These are phyloP conservation scores for Venturia nashicola DNA, from an alignment of 2,329 filamentous ascomycete genomes.

Conservation along the genomic window DNA sequence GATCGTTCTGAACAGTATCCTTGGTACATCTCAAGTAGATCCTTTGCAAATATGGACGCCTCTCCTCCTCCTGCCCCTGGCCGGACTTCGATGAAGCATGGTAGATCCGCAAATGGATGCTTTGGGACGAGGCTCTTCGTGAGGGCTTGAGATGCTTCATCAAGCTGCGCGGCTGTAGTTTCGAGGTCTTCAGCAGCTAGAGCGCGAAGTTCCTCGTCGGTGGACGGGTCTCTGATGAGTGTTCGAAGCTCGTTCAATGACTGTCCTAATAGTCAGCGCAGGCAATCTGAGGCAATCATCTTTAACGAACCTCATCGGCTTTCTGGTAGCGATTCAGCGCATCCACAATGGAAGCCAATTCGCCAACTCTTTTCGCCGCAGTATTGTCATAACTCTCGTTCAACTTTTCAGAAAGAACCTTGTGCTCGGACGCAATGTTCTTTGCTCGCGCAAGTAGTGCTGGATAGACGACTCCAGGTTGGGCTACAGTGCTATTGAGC, in stretches of 20 bases:
- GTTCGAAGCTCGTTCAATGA: conserved; percentile 57
- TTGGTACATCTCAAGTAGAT: conserved; percentile 83
- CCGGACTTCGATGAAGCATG: conserved; percentile 82
- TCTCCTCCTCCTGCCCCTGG: conserved; percentile 88
- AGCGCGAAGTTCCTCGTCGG: conserved; percentile 46
- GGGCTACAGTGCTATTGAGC: conserved; percentile 5
- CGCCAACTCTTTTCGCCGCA: conserved; percentile 45
- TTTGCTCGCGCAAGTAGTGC: conserved; percentile 44
- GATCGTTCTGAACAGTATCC: conserved; percentile 59
- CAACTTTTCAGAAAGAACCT: conserved; percentile 38
- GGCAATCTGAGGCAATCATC: not conserved
- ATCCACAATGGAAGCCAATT: conserved; percentile 38
- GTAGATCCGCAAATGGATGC: conserved; percentile 80
- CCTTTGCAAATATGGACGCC: conserved; percentile 78
- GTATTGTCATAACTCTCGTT: conserved; percentile 42
- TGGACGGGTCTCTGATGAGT: conserved; percentile 56
- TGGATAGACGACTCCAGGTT: conserved; percentile 30
- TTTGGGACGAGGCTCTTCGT: conserved; percentile 70
- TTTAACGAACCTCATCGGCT: conserved; percentile 38
- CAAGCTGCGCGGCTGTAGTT: conserved; percentile 50
- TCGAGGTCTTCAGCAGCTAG: conserved; percentile 58
- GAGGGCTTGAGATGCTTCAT: conserved; percentile 51
- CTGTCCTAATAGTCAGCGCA: conserved; percentile 18
- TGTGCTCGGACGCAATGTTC: conserved; percentile 42
- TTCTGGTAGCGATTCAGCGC: conserved; percentile 46